These are phyloP conservation scores for Macrocybe gigantea DNA, from an alignment of 768 basidiomycete species.

Conservation along the genomic window DNA sequence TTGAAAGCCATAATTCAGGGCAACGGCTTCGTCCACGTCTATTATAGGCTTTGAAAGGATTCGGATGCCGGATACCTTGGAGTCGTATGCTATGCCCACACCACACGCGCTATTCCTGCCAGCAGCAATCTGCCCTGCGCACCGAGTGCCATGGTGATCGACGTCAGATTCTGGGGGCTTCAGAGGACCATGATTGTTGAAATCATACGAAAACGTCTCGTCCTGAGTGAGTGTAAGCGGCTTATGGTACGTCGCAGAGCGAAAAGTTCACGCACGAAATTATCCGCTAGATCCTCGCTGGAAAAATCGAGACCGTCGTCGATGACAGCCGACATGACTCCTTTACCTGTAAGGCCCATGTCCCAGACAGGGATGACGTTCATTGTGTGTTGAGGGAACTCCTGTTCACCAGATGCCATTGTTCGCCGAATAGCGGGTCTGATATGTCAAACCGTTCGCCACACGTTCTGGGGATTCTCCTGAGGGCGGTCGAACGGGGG, in stretches of 20 bases:
- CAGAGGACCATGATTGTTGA: slow-evolving; percentile 85
- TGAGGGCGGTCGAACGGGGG: slow-evolving; percentile 39
- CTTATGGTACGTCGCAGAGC: not conserved
- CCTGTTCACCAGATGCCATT: slow-evolving; percentile 97
- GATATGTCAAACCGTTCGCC: slow-evolving; percentile 58
- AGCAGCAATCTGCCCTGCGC: slow-evolving; percentile 95
- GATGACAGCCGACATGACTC: slow-evolving; percentile 80
- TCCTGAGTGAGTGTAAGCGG: slow-evolving; percentile 37
- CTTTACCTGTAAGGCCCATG: slow-evolving; percentile 81
- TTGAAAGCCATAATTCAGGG: slow-evolving; percentile 91
- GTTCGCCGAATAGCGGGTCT: slow-evolving; percentile 79
- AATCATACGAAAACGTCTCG: slow-evolving; percentile 82
- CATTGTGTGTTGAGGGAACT: slow-evolving; percentile 77
- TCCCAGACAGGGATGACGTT: slow-evolving; percentile 94
- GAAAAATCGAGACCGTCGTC: slow-evolving; percentile 94
- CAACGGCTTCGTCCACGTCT: slow-evolving; percentile 91
- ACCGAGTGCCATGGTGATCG: slow-evolving; percentile 96
- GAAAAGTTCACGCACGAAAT: slow-evolving; percentile 69
- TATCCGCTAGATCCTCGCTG: slow-evolving; percentile 78
- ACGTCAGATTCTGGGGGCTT: slow-evolving; percentile 82
- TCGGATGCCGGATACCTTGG: slow-evolving; percentile 91
- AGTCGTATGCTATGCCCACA: slow-evolving; percentile 86
- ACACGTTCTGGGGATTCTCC: slow-evolving; percentile 35
- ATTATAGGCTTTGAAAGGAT: slow-evolving; percentile 92
- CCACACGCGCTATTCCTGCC: slow-evolving; percentile 91